Percentiles rank a stretch among this genome's conserved stretches.
Conservation (phyloP, 345 rosid species). For the rapeseed (Brassica napus) region Da-Ae NC_063437.1:8007001-8007500, state of each 20-base stretch:
- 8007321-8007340: not conserved
- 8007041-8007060: not conserved
- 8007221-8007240: not conserved
- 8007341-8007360: not conserved
- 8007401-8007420: not conserved
- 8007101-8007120: not conserved
- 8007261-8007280: not conserved
- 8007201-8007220: not conserved
- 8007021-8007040: not conserved
- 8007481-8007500: not conserved
- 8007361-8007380: not conserved
- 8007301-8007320: not conserved
- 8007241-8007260: not conserved
- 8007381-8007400: not conserved
- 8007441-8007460: not conserved
- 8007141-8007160: not conserved
- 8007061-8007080: not conserved
- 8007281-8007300: not conserved
- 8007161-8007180: not conserved
- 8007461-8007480: not conserved
- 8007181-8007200: conserved; percentile 3
- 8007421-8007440: not conserved
- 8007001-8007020: conserved; percentile 1
- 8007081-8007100: not conserved
- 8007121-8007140: not conserved